These are phyloP conservation scores for Coprinellus micaceus DNA, from an alignment of 768 basidiomycete species.

Conservation along the genomic window DNA sequence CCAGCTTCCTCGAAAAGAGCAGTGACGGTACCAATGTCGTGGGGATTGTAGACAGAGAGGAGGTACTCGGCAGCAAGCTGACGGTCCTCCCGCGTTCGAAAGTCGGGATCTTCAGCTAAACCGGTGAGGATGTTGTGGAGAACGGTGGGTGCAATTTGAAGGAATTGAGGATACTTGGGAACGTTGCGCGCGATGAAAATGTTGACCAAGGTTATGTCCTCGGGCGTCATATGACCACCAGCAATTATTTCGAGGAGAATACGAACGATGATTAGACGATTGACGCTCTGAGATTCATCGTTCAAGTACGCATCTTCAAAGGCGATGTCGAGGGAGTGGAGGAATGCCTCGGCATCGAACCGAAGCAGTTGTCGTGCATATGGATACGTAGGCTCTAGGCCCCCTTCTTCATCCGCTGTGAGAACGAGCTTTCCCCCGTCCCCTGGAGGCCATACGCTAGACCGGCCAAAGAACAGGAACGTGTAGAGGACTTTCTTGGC, in stretches of 20 bases:
- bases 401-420: conserved; percentile 71
- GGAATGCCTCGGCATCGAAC: conserved; percentile 91
- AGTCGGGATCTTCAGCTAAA: conserved; percentile 72
- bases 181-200: conserved; percentile 97
- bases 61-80: conserved; percentile 94
- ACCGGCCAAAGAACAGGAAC: conserved; percentile 82
- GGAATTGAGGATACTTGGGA: conserved; percentile 91
- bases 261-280: conserved; percentile 77
- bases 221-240: conserved; percentile 47
- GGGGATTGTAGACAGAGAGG: conserved; percentile 86
- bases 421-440: conserved; percentile 70
- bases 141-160: conserved; percentile 60
- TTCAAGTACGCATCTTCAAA: conserved; percentile 93
- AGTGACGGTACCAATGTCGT: conserved; percentile 65
- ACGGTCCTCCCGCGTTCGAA: conserved; percentile 84
- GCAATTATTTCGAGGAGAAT: conserved; percentile 78
- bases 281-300: conserved; percentile 61
- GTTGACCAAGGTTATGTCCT: conserved; percentile 79
- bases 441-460: conserved; percentile 72
- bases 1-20: conserved; percentile 74
- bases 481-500: conserved; percentile 75
- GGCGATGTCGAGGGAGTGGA: conserved; percentile 90
- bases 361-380: conserved; percentile 79
- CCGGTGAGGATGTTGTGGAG: conserved; percentile 75
- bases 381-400: conserved; percentile 81